phyloP scores from a whole-genome alignment of 202 grass and related monocot genomes.

The Miscanthus sacchariflorus region DNA sequence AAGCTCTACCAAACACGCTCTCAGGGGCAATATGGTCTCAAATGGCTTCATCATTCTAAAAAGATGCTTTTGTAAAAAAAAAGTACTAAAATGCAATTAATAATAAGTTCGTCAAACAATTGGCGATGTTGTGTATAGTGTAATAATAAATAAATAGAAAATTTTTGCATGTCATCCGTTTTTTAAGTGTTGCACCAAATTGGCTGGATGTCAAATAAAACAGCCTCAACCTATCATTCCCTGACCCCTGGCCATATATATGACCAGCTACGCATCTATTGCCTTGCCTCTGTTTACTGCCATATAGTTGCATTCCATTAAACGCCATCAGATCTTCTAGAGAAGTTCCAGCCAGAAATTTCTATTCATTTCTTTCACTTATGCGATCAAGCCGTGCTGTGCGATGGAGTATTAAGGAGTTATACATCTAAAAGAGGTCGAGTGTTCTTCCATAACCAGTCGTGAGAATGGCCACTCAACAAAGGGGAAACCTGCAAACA shows the following conservation, averaged over 20 bases:
- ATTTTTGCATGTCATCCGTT: background rate
- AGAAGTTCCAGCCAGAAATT: background rate
- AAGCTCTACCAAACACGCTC: too few species aligned
- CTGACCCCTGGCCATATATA: background rate
- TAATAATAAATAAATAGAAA: background rate
- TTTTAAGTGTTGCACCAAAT: background rate
- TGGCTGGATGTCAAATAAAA: background rate
- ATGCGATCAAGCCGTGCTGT: background rate
- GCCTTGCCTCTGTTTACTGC: background rate
- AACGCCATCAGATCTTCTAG: background rate
- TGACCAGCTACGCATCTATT: background rate
- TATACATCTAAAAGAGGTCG: slow-evolving; percentile 50
- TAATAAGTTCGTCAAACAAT: background rate
- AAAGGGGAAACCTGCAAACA: slow-evolving; percentile 73
- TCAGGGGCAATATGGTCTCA: background rate
- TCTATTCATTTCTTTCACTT: background rate
- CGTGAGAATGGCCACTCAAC: slow-evolving; percentile 58
- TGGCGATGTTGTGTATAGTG: background rate
- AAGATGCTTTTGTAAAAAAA: background rate
- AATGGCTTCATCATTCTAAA: background rate
- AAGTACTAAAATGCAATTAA: background rate
- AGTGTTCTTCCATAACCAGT: slow-evolving; percentile 94
- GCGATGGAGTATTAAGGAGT: background rate
- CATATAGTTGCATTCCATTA: slow-evolving; percentile 1
- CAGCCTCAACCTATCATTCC: background rate